Evolutionary conservation across 306 rosid species (phyloP).

Genomic region (Quercus glauca): DNA sequence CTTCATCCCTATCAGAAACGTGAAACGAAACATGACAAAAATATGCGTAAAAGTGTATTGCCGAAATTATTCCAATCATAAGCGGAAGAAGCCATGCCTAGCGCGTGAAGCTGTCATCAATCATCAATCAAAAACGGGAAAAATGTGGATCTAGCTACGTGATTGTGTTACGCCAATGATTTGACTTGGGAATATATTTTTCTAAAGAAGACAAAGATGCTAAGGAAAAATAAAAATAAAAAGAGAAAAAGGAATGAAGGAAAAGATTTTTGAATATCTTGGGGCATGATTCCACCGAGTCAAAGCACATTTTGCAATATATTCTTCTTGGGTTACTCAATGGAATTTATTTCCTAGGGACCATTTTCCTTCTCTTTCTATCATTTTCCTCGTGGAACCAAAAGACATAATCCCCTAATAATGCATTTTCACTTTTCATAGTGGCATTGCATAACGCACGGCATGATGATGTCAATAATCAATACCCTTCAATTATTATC

Average conservation of each 20-base stretch:
- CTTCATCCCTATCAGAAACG: no score
- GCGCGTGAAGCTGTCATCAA: no score
- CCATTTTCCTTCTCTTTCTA: background rate
- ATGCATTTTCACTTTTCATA: background rate
- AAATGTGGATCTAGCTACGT: no score
- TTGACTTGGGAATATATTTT: no score
- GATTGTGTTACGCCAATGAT: no score
- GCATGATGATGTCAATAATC: background rate
- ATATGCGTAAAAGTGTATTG: no score
- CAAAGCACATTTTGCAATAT: conserved; percentile 25
- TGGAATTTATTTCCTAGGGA: background rate
- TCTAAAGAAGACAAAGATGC: background rate
- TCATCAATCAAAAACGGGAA: no score
- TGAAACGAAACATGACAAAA: no score
- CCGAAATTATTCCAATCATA: no score
- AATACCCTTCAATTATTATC: background rate
- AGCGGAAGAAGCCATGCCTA: no score
- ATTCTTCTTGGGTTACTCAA: conserved; percentile 20
- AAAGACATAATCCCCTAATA: conserved; percentile 7
- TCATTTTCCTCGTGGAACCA: background rate
- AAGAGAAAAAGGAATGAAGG: background rate
- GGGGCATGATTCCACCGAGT: conserved; percentile 13
- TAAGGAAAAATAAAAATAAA: background rate
- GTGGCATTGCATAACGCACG: background rate
- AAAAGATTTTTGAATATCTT: background rate